These are phyloP conservation scores for Eurotiales sp. DNA, from an alignment of 2,329 filamentous ascomycete genomes.

Conservation along the genomic window DNA sequence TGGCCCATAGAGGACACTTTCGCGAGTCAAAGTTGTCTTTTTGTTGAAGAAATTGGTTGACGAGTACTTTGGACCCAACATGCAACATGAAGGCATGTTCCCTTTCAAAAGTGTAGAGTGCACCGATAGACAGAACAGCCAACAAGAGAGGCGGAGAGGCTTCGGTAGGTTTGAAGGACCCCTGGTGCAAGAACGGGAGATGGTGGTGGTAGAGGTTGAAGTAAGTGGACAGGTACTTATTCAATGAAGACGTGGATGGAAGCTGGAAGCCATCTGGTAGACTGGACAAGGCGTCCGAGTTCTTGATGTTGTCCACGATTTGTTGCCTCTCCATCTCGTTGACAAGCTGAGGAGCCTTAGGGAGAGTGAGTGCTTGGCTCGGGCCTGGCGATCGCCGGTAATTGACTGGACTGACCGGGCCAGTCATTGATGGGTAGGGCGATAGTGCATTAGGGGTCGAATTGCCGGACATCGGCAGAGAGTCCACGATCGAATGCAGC, in stretches of 20 bases:
- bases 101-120: constrained; percentile 93
- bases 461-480: constrained; percentile 64
- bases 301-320: constrained; percentile 82
- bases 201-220: constrained; percentile 97
- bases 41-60: constrained; percentile 95
- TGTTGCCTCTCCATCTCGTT: constrained; percentile 80
- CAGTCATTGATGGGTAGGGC: constrained; percentile 65
- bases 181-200: constrained; percentile 88
- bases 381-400: constrained; percentile 67
- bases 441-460: constrained; percentile 71
- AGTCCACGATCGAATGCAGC: constrained; percentile 69
- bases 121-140: constrained; percentile 89
- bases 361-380: constrained; percentile 60
- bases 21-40: constrained; percentile 98
- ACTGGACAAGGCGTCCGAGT: constrained; percentile 73
- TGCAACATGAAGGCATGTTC: constrained; percentile 96
- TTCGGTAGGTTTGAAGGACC: constrained; percentile 78
- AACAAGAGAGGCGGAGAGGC: constrained; percentile 79
- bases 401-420: constrained; percentile 65
- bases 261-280: constrained; percentile 87
- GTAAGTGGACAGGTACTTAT: constrained; percentile 91
- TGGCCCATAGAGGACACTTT: constrained; percentile 96
- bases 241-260: constrained; percentile 73
- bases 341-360: constrained; percentile 73
- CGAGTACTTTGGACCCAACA: constrained; percentile 93